phyloP scores from a whole-genome alignment of 352 stramenopile species.

The Phytophthora foliorum region DNA sequence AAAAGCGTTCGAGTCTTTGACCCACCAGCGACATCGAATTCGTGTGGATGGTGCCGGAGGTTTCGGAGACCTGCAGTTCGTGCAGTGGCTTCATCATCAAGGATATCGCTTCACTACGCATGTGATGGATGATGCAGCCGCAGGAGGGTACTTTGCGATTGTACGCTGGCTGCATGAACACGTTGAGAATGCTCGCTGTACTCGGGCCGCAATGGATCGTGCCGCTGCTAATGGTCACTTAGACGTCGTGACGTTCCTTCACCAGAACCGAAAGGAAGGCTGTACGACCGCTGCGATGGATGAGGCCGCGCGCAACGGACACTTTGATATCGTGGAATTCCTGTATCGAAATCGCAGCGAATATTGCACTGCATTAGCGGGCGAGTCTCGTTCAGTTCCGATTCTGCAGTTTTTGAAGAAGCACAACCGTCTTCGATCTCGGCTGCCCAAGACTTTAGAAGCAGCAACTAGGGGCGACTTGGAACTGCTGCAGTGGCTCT shows the following conservation, averaged over 20 bases:
- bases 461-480: conserved; percentile 43
- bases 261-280: conserved; percentile 48
- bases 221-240: conserved; percentile 37
- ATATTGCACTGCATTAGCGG: conserved; percentile 41
- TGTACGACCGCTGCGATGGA: conserved; percentile 55
- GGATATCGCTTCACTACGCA: conserved; percentile 41
- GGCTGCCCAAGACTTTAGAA: conserved; percentile 34
- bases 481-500: conserved; percentile 51
- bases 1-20: conserved; percentile 24
- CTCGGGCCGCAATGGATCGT: conserved; percentile 9
- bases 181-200: conserved; percentile 25
- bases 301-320: conserved; percentile 42
- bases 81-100: conserved; percentile 42
- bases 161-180: conserved; percentile 44
- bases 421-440: conserved; percentile 37
- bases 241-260: conserved; percentile 42
- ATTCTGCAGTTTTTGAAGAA: conserved; percentile 50
- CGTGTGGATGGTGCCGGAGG: conserved; percentile 41
- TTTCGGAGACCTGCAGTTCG: conserved; percentile 42
- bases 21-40: conserved; percentile 42
- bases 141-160: conserved; percentile 31
- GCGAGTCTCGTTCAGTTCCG: conserved; percentile 38
- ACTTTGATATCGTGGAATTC: conserved; percentile 46
- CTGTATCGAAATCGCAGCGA: conserved; percentile 46
- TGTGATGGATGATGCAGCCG: conserved; percentile 39